Evolutionary conservation across 169 alveolate genomes (phyloP), one percentile per base, ranked within the genome.

Genomic region (Plasmodium fragile): DNA sequence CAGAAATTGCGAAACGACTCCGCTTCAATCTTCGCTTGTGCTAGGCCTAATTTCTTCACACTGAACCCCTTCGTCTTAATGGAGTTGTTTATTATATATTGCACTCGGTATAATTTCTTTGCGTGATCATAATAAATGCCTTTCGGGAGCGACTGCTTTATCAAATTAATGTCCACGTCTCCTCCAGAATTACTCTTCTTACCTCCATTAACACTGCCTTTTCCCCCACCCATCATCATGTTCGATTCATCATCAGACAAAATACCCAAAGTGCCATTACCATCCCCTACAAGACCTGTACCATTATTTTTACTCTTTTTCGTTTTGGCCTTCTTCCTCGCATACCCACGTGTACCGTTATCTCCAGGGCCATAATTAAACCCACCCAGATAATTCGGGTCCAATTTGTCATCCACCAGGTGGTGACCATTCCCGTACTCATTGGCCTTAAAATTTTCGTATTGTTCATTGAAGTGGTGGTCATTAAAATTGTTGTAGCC

Each of bases 61-160:
- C 94, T 89, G 81, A 89, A 89, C 16, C 94, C 94, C 81, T 89
- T 89, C 16, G 94, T 89, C 82, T 89, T 89, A 65, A 89, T 89
- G 4, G 94, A 89, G 71, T 89, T 80, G 41, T 89, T 80, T 28
- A 89, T 45, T 22, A 89, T 80, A 34, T 89, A 89, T 18, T 89
- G 94, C 16, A 89, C 94, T 79, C 94, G 80, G 30, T 89, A 89
- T 28, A 89, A 79, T 16, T 89, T 77, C 69, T 89, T 89, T 18
- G 94, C 90, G 18, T 89, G 94, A 22, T 89, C 94, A 89, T 79
- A 89, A 89, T 89, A 89, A 30, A 89, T 89, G 18, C 94, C 94
- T 22, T 89, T 89, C 25, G 94, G 94, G 18, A 89, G 72, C 0
- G 91, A 77, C 16, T 80, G 89, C 25, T 89, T 89, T 39, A 89